Percentiles rank a stretch among this genome's conserved stretches.
phyloP scores from a whole-genome alignment of 2,329 filamentous ascomycete genomes.

The Xylaria sp. region DNA sequence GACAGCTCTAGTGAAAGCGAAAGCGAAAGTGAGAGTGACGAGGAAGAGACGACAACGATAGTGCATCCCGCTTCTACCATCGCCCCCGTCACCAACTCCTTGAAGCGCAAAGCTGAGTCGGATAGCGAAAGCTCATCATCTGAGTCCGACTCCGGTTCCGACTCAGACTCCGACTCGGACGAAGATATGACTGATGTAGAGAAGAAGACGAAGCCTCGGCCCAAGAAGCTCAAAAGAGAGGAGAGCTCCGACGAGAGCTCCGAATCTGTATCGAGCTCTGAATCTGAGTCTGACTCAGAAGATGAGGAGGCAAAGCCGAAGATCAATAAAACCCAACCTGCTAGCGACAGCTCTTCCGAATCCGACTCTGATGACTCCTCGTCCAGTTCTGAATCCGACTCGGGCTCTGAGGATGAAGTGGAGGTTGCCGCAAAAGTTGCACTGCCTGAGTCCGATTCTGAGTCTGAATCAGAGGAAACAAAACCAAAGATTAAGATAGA shows the following conservation, averaged over 20 bases:
- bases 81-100: slow-evolving; percentile 48
- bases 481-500: slow-evolving; percentile 45
- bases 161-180: slow-evolving; percentile 53
- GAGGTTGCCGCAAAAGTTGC: slow-evolving; percentile 53
- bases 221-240: slow-evolving; percentile 60
- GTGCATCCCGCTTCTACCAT: slow-evolving; percentile 44
- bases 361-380: slow-evolving; percentile 50
- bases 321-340: slow-evolving; percentile 48
- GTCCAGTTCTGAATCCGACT: slow-evolving; percentile 47
- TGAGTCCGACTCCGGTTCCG: slow-evolving; percentile 50
- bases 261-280: slow-evolving; percentile 47
- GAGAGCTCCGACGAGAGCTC: slow-evolving; percentile 48
- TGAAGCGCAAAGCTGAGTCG: slow-evolving; percentile 66
- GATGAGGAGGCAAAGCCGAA: slow-evolving; percentile 42
- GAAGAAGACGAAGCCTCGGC: slow-evolving; percentile 55
- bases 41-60: slow-evolving; percentile 39
- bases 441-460: slow-evolving; percentile 56
- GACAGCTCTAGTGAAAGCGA: slow-evolving; percentile 50
- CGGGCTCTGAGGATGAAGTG: slow-evolving; percentile 47
- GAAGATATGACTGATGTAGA: slow-evolving; percentile 53
- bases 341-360: slow-evolving; percentile 50
- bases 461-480: slow-evolving; percentile 54
- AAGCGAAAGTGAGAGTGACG: slow-evolving; percentile 52
- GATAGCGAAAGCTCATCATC: slow-evolving; percentile 53
- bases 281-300: slow-evolving; percentile 48